phyloP scores from a whole-genome alignment of 176 grass and related monocot species.

The Olyra latifolia region DNA sequence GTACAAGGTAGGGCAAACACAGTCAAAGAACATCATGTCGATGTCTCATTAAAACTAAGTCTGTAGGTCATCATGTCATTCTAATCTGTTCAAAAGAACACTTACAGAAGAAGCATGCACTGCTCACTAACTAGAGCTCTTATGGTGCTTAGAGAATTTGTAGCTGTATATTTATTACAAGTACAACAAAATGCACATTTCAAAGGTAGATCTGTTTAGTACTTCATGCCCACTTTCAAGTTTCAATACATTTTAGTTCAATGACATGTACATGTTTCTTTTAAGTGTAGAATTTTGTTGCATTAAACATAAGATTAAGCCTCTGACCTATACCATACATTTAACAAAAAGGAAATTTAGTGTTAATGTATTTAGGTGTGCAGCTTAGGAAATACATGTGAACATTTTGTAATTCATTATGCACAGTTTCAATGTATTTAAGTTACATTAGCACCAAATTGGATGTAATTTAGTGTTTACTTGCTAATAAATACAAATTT shows the following conservation, averaged over 20 bases:
- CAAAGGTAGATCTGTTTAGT: background rate
- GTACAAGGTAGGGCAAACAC: background rate
- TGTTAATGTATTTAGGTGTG: too few relatives aligned
- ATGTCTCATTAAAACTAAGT: background rate
- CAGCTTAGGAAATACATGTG: background rate
- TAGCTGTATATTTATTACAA: conserved; percentile 1
- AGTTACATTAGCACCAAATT: background rate
- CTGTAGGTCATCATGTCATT: background rate
- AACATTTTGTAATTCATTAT: background rate
- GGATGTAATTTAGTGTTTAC: conserved; percentile 13
- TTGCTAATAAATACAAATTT: background rate
- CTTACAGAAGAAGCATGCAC: background rate
- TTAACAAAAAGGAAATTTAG: background rate
- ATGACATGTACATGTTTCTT: background rate
- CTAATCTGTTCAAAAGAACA: background rate
- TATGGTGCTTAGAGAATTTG: conserved; percentile 9
- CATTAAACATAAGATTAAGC: conserved; percentile 14
- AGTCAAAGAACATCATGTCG: conserved; percentile 18
- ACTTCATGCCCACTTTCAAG: background rate
- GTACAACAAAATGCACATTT: background rate
- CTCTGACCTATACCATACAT: background rate
- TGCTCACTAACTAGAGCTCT: background rate
- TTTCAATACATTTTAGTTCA: conserved; percentile 20
- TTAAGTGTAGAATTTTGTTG: background rate
- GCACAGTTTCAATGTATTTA: background rate